Percentiles rank a stretch among this genome's conserved stretches.
phyloP scores from a whole-genome alignment of 176 grass and related monocot species.

The Phyllostachys edulis region DNA sequence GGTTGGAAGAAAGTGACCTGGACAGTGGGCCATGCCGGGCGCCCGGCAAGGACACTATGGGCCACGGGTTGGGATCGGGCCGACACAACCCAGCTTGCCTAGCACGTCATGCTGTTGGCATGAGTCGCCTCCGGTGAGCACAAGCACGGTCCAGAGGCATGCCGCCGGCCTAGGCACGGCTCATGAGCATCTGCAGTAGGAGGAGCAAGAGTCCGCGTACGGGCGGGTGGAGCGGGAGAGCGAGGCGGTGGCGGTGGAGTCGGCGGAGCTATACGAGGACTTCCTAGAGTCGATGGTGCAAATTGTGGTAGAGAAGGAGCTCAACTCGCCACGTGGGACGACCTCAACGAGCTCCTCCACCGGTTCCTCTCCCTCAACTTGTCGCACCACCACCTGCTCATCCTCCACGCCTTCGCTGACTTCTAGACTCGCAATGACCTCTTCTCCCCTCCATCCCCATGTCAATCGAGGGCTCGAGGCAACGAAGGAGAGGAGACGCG shows the following conservation, averaged over 20 bases:
- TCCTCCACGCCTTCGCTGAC: constrained; percentile 96
- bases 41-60: too few species aligned
- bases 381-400: constrained; percentile 78
- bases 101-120: too few species aligned
- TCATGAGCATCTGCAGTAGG: not conserved
- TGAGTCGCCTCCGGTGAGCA: too few species aligned
- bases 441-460: constrained; percentile 63
- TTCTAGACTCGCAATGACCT: constrained; percentile 72
- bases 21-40: too few species aligned
- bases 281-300: constrained; percentile 96
- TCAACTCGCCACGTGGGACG: constrained; percentile 85
- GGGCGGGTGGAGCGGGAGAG: constrained; percentile 63
- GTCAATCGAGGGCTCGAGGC: constrained; percentile 22
- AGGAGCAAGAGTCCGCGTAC: not conserved
- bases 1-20: too few species aligned
- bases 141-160: too few species aligned
- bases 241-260: constrained; percentile 85
- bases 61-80: too few species aligned
- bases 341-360: constrained; percentile 92
- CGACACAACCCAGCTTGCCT: too few species aligned
- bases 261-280: constrained; percentile 80
- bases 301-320: constrained; percentile 99
- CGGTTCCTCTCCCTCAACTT: constrained; percentile 95
- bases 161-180: too few species aligned
- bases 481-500: too few species aligned